A percentile compares a stretch with the other conserved stretches of the same genome.
Conservation (phyloP, 2,329 filamentous ascomycete species). For the Elsinoe perseae region DNA sequence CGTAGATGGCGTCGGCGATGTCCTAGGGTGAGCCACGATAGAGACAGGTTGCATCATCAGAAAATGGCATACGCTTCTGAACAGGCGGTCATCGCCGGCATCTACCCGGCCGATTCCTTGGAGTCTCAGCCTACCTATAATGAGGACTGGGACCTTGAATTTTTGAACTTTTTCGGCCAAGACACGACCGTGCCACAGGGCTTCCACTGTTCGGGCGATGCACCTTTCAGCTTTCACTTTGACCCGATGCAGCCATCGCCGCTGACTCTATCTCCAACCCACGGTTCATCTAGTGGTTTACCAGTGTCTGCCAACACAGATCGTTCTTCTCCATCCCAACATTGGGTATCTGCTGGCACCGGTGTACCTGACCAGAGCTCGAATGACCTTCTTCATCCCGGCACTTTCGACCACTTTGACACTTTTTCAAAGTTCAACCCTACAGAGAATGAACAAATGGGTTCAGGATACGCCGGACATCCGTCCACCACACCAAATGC, state of each 20-base stretch:
- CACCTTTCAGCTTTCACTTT: conserved; percentile 7
- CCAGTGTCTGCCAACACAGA: conserved; percentile 10
- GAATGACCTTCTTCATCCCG: background rate
- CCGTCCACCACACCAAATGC: background rate
- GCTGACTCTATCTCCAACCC: conserved; percentile 2
- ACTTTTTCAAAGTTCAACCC: background rate
- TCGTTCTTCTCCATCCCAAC: conserved; percentile 7
- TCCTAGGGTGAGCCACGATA: background rate
- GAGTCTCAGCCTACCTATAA: conserved; percentile 3
- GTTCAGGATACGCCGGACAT: background rate
- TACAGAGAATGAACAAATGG: background rate
- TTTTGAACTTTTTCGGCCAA: background rate
- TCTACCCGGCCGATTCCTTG: conserved; percentile 1
- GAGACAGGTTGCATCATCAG: background rate
- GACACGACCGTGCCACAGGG: conserved; percentile 5
- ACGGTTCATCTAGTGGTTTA: conserved; percentile 3
- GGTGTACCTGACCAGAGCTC: background rate
- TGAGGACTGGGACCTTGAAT: background rate
- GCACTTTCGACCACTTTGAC: background rate
- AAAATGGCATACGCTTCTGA: background rate
- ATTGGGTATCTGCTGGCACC: background rate
- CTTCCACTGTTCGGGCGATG: background rate
- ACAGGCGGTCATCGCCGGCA: background rate
- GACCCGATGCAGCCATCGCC: background rate
- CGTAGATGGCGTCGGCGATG: background rate